Percentiles rank a stretch among this genome's conserved stretches.
phyloP scores from a whole-genome alignment of 164 flowering plant genomes.

The Vitis labrusca region DNA sequence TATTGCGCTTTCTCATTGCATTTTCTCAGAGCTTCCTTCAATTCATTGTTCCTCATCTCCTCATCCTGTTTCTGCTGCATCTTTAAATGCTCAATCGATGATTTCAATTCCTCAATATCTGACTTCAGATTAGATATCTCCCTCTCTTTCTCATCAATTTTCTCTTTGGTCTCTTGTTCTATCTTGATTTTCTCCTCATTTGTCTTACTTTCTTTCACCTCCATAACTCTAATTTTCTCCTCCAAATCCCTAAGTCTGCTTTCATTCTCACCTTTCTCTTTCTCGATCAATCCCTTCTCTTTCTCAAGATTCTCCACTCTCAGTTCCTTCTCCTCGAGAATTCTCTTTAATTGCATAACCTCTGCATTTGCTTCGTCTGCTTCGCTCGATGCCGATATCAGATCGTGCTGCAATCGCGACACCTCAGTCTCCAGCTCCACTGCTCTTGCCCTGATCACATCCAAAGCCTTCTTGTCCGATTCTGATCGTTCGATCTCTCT shows the following conservation, averaged over 20 bases:
- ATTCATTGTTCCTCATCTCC: slow-evolving; percentile 10
- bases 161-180: slow-evolving; percentile 29
- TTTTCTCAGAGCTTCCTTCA: slow-evolving; percentile 13
- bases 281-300: slow-evolving; percentile 18
- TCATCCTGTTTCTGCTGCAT: slow-evolving; percentile 12
- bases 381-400: slow-evolving; percentile 40
- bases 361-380: slow-evolving; percentile 40
- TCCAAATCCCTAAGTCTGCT: slow-evolving; percentile 33
- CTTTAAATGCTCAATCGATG: slow-evolving; percentile 1
- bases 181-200: slow-evolving; percentile 32
- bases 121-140: slow-evolving; percentile 28
- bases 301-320: slow-evolving; percentile 33
- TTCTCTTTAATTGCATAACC: slow-evolving; percentile 27
- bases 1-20: slow-evolving; percentile 19
- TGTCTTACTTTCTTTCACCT: slow-evolving; percentile 32
- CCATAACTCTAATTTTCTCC: slow-evolving; percentile 27
- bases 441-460: slow-evolving; percentile 45
- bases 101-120: slow-evolving; percentile 25
- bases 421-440: slow-evolving; percentile 63
- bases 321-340: slow-evolving; percentile 36
- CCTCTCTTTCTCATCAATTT: slow-evolving; percentile 32
- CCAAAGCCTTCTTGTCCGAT: slow-evolving; percentile 38
- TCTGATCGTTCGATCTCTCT: slow-evolving; percentile 25
- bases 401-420: slow-evolving; percentile 64
- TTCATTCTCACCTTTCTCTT: slow-evolving; percentile 22